These are phyloP conservation scores for Fusarium sp. DNA, from an alignment of 2,329 filamentous ascomycete genomes.

Conservation along the genomic window DNA sequence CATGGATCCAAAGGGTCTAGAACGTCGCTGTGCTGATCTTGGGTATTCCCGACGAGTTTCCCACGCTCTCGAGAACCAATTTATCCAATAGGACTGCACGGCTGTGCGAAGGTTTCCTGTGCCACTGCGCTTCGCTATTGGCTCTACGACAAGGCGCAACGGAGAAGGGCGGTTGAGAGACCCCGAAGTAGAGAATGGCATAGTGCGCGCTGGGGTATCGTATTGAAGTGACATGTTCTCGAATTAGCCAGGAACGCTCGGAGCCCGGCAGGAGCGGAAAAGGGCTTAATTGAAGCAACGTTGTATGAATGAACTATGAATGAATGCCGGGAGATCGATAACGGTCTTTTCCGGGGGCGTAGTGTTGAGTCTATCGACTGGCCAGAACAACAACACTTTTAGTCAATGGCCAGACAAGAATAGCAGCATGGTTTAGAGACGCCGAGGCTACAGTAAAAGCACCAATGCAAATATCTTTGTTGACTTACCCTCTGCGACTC, in stretches of 20 bases:
- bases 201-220: neutral
- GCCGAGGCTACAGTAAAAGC: neutral
- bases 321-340: slow-evolving; percentile 14
- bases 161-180: slow-evolving; percentile 5
- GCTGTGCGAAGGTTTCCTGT: neutral
- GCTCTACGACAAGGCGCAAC: neutral
- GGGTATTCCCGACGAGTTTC: slow-evolving; percentile 41
- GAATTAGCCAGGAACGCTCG: slow-evolving; percentile 19
- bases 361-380: neutral
- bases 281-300: slow-evolving; percentile 3
- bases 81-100: neutral
- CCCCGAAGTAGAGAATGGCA: neutral
- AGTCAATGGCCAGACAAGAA: neutral
- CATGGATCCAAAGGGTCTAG: slow-evolving; percentile 2
- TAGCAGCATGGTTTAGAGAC: neutral
- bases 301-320: neutral
- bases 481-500: neutral
- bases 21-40: slow-evolving; percentile 6
- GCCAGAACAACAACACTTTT: neutral
- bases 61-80: neutral
- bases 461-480: neutral
- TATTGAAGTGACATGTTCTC: neutral
- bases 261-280: neutral
- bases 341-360: slow-evolving; percentile 25
- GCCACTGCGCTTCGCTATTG: slow-evolving; percentile 4